phyloP scores from a whole-genome alignment of 78 protist species.

The Dictyostelium firmibasis region DNA sequence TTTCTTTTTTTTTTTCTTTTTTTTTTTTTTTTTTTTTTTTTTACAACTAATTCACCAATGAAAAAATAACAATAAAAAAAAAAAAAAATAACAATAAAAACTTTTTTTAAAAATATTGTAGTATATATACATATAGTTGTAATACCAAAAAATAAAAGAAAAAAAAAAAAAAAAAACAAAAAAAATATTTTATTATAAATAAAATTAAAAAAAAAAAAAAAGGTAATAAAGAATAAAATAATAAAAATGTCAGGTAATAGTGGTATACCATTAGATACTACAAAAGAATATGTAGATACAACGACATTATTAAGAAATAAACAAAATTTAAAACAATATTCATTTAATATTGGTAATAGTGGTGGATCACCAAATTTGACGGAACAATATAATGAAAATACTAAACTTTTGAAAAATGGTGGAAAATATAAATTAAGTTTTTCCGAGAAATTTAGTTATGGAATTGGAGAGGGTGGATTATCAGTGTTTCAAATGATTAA shows the following conservation, averaged over 20 bases:
- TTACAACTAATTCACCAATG: neutral
- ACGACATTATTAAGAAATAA: constrained; percentile 7
- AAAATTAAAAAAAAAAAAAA: neutral
- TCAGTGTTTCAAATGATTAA: constrained; percentile 48
- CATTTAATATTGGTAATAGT: neutral
- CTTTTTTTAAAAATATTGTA: no score
- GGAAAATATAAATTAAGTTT: neutral
- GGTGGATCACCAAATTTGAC: neutral
- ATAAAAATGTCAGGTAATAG: neutral
- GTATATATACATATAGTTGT: no score
- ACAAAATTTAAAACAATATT: constrained; percentile 4
- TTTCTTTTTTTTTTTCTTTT: no score
- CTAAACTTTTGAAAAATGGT: neutral
- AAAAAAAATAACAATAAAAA: no score
- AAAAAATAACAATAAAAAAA: no score
- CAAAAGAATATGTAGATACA: neutral
- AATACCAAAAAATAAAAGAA: no score
- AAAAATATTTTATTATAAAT: neutral
- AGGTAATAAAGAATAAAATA: neutral
- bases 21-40: no score
- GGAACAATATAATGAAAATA: neutral
- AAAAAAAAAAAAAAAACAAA: neutral
- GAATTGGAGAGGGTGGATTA: constrained; percentile 61
- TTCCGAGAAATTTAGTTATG: constrained; percentile 16
- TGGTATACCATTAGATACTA: neutral